These are phyloP conservation scores for Saccharomycopsis selenospora DNA, from an alignment of 805 yeast species.

Conservation along the genomic window DNA sequence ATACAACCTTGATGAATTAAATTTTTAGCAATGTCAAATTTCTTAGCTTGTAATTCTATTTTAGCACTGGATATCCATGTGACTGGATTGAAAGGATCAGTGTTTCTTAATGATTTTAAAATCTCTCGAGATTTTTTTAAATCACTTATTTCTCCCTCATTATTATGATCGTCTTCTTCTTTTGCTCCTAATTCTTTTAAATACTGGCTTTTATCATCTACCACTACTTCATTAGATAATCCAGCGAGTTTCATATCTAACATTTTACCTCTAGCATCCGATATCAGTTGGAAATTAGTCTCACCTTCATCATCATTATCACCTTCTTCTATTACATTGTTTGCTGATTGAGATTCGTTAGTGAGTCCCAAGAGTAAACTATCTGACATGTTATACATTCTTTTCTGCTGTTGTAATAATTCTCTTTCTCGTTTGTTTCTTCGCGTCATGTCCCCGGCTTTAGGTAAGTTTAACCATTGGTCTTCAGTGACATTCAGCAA, in stretches of 20 bases:
- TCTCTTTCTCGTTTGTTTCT: slow-evolving; percentile 66
- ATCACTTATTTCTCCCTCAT: slow-evolving; percentile 42
- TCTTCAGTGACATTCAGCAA: slow-evolving; percentile 51
- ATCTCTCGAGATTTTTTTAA: slow-evolving; percentile 50
- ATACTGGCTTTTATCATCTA: neutral
- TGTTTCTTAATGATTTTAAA: slow-evolving; percentile 57
- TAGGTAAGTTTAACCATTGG: slow-evolving; percentile 81
- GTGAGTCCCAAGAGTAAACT: slow-evolving; percentile 38
- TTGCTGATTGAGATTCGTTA: slow-evolving; percentile 24
- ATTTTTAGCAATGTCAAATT: slow-evolving; percentile 47
- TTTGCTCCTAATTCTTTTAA: slow-evolving; percentile 30
- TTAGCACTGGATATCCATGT: slow-evolving; percentile 87
- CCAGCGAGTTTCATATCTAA: slow-evolving; percentile 48
- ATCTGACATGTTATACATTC: slow-evolving; percentile 84
- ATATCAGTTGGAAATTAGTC: slow-evolving; percentile 46
- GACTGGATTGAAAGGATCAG: slow-evolving; percentile 65
- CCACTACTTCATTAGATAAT: slow-evolving; percentile 19
- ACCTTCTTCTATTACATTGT: slow-evolving; percentile 10
- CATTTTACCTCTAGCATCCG: slow-evolving; percentile 57
- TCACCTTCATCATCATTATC: slow-evolving; percentile 1
- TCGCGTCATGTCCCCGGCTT: slow-evolving; percentile 80
- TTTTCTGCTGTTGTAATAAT: slow-evolving; percentile 51
- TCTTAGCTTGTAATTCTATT: slow-evolving; percentile 60
- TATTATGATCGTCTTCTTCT: slow-evolving; percentile 25
- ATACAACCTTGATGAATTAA: slow-evolving; percentile 71